Conservation (phyloP, 169 alveolate species). For the Eimeria falciformis region DNA sequence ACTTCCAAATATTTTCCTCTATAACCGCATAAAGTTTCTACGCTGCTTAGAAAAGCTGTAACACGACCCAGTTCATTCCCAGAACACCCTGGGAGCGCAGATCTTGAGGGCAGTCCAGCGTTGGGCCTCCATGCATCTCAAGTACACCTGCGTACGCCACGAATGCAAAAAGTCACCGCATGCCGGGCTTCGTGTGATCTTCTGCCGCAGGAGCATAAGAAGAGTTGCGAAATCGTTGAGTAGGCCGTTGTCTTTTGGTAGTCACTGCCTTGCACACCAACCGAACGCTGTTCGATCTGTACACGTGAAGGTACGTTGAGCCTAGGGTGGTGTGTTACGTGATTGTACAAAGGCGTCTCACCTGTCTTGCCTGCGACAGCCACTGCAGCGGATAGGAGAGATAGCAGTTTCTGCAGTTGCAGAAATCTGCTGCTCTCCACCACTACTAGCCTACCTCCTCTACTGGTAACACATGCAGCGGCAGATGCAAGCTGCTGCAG, state of each 20-base stretch:
- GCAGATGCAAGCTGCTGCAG: constrained; percentile 31
- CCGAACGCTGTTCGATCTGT: too few relatives aligned
- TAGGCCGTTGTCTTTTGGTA: too few relatives aligned
- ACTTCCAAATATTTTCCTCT: too few relatives aligned
- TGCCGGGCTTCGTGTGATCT: too few relatives aligned
- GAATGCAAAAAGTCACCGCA: too few relatives aligned
- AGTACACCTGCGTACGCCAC: constrained; percentile 1
- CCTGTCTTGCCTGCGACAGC: constrained; percentile 25
- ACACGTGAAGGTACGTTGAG: too few relatives aligned
- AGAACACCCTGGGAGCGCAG: constrained; percentile 2
- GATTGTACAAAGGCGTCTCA: background rate
- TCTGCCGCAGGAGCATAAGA: too few relatives aligned
- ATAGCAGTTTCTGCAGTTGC: constrained; percentile 6
- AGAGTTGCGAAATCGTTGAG: too few relatives aligned
- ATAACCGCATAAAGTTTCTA: too few relatives aligned
- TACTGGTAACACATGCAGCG: background rate
- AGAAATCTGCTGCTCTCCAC: constrained; percentile 62
- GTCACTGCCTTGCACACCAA: too few relatives aligned
- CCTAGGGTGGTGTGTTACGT: background rate
- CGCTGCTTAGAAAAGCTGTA: constrained; percentile 31
- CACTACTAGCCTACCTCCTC: constrained; percentile 37
- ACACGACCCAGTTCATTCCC: constrained; percentile 37
- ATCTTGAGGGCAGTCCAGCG: constrained; percentile 50
- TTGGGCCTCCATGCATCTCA: constrained; percentile 56
- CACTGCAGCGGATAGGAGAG: background rate